Conservation (phyloP, 805 yeast genomes). For the Candida germanica region DNA sequence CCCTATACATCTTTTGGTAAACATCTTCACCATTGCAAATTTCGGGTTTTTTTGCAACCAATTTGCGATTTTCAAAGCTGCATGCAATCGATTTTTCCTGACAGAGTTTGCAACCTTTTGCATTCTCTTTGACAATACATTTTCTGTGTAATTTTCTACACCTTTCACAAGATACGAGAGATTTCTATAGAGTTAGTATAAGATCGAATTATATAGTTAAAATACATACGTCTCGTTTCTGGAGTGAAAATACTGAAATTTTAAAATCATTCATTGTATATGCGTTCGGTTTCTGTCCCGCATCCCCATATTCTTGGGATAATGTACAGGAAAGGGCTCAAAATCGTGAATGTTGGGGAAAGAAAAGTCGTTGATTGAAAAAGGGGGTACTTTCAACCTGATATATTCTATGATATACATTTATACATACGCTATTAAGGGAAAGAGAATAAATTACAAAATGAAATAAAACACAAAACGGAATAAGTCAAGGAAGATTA, state of each 20-base stretch:
- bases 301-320: too few relatives aligned
- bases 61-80: conserved; percentile 3
- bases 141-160: conserved; percentile 19
- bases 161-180: conserved; percentile 20
- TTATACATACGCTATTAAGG: too few relatives aligned
- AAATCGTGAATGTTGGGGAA: too few relatives aligned
- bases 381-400: too few relatives aligned
- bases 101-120: conserved; percentile 16
- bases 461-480: too few relatives aligned
- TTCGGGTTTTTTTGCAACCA: conserved; percentile 5
- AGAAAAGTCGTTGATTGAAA: too few relatives aligned
- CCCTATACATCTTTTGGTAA: conserved; percentile 19
- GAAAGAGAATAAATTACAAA: too few relatives aligned
- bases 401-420: conserved; percentile 1
- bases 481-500: too few relatives aligned
- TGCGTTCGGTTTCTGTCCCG: too few relatives aligned
- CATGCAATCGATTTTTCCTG: background rate
- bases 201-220: background rate
- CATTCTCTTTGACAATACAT: conserved; percentile 5
- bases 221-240: conserved; percentile 3
- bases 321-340: too few relatives aligned
- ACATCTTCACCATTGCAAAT: conserved; percentile 18
- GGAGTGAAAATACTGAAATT: conserved; percentile 1
- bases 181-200: conserved; percentile 5
- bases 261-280: conserved; percentile 2